These are phyloP conservation scores for Candida chauliodis DNA, from an alignment of 805 yeast species.

Conservation along the genomic window DNA sequence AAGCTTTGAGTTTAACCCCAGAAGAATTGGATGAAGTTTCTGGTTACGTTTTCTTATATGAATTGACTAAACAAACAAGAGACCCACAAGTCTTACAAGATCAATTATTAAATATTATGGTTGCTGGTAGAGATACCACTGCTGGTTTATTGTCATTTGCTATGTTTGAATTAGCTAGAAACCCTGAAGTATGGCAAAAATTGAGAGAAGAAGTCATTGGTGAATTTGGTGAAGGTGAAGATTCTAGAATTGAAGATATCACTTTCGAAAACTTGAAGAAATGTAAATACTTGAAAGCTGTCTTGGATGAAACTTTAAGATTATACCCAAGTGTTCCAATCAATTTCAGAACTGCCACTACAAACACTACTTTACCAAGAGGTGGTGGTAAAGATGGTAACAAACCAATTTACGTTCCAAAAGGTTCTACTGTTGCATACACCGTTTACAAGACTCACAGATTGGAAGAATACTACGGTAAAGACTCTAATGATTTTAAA, in stretches of 20 bases:
- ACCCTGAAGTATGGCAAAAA: constrained; percentile 26
- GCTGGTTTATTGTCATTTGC: constrained; percentile 31
- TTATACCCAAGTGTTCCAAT: constrained; percentile 35
- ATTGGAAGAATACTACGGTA: constrained; percentile 36
- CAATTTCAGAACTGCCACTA: constrained; percentile 29
- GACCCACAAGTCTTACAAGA: constrained; percentile 35
- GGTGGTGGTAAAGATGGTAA: constrained; percentile 37
- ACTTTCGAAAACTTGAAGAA: constrained; percentile 33
- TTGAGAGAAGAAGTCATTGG: constrained; percentile 24
- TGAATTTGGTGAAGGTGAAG: constrained; percentile 25
- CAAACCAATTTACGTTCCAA: constrained; percentile 37
- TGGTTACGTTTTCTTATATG: constrained; percentile 38
- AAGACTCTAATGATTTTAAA: constrained; percentile 39
- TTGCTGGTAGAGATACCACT: constrained; percentile 40
- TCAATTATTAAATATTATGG: constrained; percentile 39
- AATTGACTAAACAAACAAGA: constrained; percentile 37
- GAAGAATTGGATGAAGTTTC: constrained; percentile 26
- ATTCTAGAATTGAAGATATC: constrained; percentile 20
- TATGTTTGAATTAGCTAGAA: constrained; percentile 29
- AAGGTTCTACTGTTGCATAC: constrained; percentile 42
- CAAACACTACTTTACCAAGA: constrained; percentile 30
- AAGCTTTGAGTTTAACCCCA: constrained; percentile 25
- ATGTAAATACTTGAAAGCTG: constrained; percentile 30
- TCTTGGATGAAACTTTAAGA: constrained; percentile 30
- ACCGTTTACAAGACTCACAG: constrained; percentile 43